Evolutionary conservation across 2,329 filamentous ascomycete species (phyloP), one percentile per base, ranked within the genome.

Genomic region (Neofusicoccum parvum): DNA sequence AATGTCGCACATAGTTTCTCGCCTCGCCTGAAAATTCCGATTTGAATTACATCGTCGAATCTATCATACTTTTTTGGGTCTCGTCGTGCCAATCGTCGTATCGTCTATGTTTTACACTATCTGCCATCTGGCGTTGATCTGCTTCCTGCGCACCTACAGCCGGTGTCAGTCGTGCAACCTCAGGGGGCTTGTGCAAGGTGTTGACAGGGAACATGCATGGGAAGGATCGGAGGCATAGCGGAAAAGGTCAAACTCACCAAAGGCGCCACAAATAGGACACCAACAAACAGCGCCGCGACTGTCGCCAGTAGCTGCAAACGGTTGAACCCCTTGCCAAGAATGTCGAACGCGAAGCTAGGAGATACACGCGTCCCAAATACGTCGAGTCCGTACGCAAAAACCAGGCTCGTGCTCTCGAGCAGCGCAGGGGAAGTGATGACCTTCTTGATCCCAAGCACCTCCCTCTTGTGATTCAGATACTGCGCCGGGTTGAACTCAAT

Each of bases 301-400:
- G 95, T 99, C 15, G 86, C 83, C 43, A 97, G 78, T 74, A 99
- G 86, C 71, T 93, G 91, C 65, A 93, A 75, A 82, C 96, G 97
- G 76, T 94, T 95, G 78, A 99, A 99, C 2, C 92, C 92, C 79
- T 93, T 95, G 68, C 93, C 95, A 15, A 99, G 81, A 48, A 98
- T 88, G 80, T 99, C 95, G 77, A 99, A 99, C 15, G 91, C 86
- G 71, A 91, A 88, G 77, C 92, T 97, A 0, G 95, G 95, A n/a
- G 90, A 87, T 11, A 96, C 87, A 62, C 93, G 84, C 1, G 93
- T 94, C 14, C 91, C 93, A 70, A 96, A 99, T 1, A 98, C 81
- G 76, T 99, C 95, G 14, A 92, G 77, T 3, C 95, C 95, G 73
- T 91, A 97, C 0, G 92, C 93, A 72, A 97, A 90, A 12, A 99